These are phyloP conservation scores for Chaetomium olivaceum DNA, from an alignment of 2,329 filamentous ascomycete genomes.

Conservation along the genomic window DNA sequence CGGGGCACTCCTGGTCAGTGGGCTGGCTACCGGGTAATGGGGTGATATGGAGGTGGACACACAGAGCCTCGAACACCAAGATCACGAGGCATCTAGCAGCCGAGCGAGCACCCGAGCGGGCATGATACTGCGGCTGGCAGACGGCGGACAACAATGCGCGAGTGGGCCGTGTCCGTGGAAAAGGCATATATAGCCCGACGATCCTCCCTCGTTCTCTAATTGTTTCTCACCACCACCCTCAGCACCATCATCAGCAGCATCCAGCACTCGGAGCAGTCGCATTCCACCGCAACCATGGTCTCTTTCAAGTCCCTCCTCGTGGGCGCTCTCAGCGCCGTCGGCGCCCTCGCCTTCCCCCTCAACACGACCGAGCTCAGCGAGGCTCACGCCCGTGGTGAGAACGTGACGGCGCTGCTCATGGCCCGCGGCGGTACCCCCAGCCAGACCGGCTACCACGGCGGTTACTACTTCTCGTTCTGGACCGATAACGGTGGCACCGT, in stretches of 20 bases:
- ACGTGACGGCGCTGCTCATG: constrained; percentile 9
- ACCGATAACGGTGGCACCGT: constrained; percentile 44
- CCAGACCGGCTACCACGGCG: constrained; percentile 39
- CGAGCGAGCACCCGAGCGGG: not conserved
- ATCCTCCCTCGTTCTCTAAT: not conserved
- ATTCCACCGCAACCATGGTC: constrained; percentile 21
- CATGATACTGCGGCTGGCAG: not conserved
- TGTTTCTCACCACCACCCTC: constrained; percentile 9
- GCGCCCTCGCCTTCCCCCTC: constrained; percentile 22
- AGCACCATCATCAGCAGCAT: not conserved
- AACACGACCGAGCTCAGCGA: constrained; percentile 23
- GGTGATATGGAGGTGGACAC: not conserved
- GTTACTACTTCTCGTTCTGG: constrained; percentile 50
- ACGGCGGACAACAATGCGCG: not conserved
- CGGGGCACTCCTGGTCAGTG: not conserved
- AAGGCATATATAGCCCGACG: not conserved
- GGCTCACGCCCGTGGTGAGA: constrained; percentile 2
- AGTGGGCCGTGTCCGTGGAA: not conserved
- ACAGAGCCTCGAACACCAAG: not conserved
- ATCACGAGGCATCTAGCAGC: not conserved
- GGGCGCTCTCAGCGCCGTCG: constrained; percentile 20
- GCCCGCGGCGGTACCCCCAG: constrained; percentile 36
- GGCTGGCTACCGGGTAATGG: not conserved
- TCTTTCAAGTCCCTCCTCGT: constrained; percentile 27
- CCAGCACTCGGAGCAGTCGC: not conserved